Base-by-base conservation (phyloP, 2,329 filamentous ascomycete species). In the Sclerotinia trifoliorum region DNA sequence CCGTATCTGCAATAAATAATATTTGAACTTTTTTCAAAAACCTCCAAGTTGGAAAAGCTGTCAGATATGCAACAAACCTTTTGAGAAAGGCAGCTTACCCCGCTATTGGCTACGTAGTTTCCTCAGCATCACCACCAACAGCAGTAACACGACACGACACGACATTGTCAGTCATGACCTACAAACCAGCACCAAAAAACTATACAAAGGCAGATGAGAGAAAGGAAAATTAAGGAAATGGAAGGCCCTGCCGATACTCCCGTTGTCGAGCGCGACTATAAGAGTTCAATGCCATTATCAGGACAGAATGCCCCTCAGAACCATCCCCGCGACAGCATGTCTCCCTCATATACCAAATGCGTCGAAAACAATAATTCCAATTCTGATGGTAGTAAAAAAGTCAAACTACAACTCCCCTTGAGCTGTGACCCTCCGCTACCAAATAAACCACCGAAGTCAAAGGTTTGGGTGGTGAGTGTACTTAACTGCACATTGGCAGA, bases 361-460 rank as follows among this genome's bases (percentile, higher is more conserved):
- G 46, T 52, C 46, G 60, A 72, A 63, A 32, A 35, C n/a, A 67
- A 26, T 24, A 46, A 19, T 21, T 5, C 21, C 56, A 67, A 54
- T 44, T 4, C 46, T 19, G 65, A 55, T 2, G 44, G 66, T 42
- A 73, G 67, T 60, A 75, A 70, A 15, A 79, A 77, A 76, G 78
- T 75, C 55, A 84, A 80, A 73, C 80, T 88, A 44, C 82, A 89
- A 73, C 86, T 98, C 3, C 94, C 94, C 0, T 83, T 89, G 46
- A 96, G 92, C 73, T 97, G 93, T 78, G 92, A 96, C 74, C 94
- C 94, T 35, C 93, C 94, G 0, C 86, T 87, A 24, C 85, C 88
- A 15, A 84, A 85, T 58, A 89, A 90, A 68, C 88, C 90, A 15
- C 83, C 87, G 2, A 90, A 89, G 77, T 90, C 90, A 78, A 86